Base-by-base conservation (phyloP, 805 yeast species). In the Wickerhamiella qilinensis region DNA sequence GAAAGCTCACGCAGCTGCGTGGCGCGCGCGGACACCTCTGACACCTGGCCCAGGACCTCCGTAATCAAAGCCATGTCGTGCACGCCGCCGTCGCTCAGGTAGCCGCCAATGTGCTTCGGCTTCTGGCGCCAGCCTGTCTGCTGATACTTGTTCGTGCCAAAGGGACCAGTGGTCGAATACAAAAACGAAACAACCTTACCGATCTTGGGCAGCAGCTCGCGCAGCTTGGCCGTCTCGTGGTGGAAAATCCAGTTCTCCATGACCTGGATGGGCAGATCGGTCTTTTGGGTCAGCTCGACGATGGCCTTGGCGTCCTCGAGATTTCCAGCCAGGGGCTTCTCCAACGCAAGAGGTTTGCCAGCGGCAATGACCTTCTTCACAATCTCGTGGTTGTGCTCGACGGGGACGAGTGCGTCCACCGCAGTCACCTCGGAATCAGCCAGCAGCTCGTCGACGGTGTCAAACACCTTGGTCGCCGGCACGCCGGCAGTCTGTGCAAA, bases 61-160 rank as follows among this genome's bases (percentile, higher is more conserved):
- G 94, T 84, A 46, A 86, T 68, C 29, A 84, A 62, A 2, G 94
- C 94, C 56, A 86, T 63, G 58, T 86, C 96, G 60, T 88, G 97
- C 19, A 88, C 97, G 55, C 96, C 97, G 52, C 95, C 96, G 53
- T 88, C 97, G 42, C 88, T 77, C 50, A 88, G 64, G 59, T 67
- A 86, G 0, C 96, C 96, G 39, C 97, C 97, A 47, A 85, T 71
- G 55, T 88, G 96, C 58, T 83, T 77, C 24, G 97, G 96, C 35
- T 76, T 67, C 55, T 70, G 73, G 68, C 96, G 77, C 97, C 97
- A 88, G 14, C 75, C 39, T 2, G 96, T 86, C 35, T 56, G 55
- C 45, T 65, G 60, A 55, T 71, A 72, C 50, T 66, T 67, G 55
- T 63, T 62, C 42, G 55, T 47, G n/a, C 54, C 58, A 58, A 62